A percentile compares a stretch with the other conserved stretches of the same genome.
These are phyloP conservation scores for Escovopsis weberi DNA, from an alignment of 2,329 filamentous ascomycete genomes.

Conservation along the genomic window DNA sequence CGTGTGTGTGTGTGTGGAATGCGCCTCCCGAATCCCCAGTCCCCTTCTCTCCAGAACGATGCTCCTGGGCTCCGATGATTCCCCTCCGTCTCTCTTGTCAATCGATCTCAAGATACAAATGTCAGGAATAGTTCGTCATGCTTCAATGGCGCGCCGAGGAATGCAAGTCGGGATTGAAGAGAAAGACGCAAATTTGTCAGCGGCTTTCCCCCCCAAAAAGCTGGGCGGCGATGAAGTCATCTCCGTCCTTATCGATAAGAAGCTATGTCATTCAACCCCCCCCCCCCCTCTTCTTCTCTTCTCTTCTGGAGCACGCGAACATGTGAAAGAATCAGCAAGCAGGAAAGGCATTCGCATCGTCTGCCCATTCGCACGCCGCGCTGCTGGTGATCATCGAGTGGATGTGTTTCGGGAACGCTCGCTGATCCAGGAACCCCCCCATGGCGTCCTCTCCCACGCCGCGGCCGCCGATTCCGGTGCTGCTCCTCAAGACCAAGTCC, in stretches of 20 bases:
- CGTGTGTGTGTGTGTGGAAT: no score
- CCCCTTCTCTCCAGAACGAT: no score
- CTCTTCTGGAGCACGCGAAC: no score
- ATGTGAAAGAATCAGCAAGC: no score
- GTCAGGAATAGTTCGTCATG: no score
- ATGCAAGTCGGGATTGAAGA: background rate
- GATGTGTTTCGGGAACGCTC: no score
- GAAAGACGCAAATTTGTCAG: conserved; percentile 4
- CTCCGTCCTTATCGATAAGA: conserved; percentile 8
- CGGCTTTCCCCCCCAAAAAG: background rate
- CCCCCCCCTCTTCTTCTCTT: no score
- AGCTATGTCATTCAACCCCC: background rate
- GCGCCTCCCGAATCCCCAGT: no score
- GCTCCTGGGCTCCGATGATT: no score
- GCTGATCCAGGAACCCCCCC: background rate
- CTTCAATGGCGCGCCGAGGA: background rate
- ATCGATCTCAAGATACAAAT: background rate
- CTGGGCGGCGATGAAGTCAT: conserved; percentile 5
- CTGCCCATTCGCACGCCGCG: no score
- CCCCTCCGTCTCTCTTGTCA: background rate
- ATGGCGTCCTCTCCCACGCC: background rate
- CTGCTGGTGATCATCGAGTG: no score
- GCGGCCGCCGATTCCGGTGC: conserved; percentile 29
- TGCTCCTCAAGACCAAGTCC: conserved; percentile 68
- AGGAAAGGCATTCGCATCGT: no score